Base-by-base conservation (phyloP, 192 early-diverging fungal genomes). In the Thamnidium elegans region DNA sequence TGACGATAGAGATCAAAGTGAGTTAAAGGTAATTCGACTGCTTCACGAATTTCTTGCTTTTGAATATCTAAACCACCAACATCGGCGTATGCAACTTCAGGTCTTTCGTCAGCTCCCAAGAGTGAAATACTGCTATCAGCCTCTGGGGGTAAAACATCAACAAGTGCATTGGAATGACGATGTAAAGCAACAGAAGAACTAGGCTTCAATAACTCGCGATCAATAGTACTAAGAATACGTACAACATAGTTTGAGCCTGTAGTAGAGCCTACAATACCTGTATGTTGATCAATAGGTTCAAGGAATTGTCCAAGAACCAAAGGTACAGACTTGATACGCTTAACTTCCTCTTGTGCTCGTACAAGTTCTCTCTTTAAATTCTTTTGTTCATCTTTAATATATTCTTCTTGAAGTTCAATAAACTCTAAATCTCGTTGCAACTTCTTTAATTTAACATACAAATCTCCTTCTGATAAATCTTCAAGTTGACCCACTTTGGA, bases 381-480 rank as follows among this genome's bases (percentile, higher is more conserved):
- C 80, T 94, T 93, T 82, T 96, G 93, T 77, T 99, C 96, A 70
- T 96, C 94, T 80, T 97, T 97, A 77, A 99, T 99, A 77, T 98
- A 99, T 75, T 98, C 95, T 73, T 99, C 95, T 80, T 99, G 95
- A 26, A 99, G 80, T 55, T 94, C 90, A 46, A 99, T 79, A 67
- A 99, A 91, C 78, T 99, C 97, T 17, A 97, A 76, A 71, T 97
- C 93, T 42, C 92, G 86, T 66, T 96, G 92, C 17, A 97, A 85
- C 68, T 94, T 95, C 81, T 99, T 99, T 66, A 94, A 84, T 50
- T 90, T 92, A 46, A 90, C 89, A 75, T 99, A 99, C 46, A 94
- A 75, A 76, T 99, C 96, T 42, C 86, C 80, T 69, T 94, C 92
- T 52, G 82, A 79, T 52, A 88, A 63, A 31, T 90, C 89, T 44